Evolutionary conservation across 2,329 filamentous ascomycete species (phyloP), one percentile per base, ranked within the genome.

Genomic region (Ascochyta koolunga): DNA sequence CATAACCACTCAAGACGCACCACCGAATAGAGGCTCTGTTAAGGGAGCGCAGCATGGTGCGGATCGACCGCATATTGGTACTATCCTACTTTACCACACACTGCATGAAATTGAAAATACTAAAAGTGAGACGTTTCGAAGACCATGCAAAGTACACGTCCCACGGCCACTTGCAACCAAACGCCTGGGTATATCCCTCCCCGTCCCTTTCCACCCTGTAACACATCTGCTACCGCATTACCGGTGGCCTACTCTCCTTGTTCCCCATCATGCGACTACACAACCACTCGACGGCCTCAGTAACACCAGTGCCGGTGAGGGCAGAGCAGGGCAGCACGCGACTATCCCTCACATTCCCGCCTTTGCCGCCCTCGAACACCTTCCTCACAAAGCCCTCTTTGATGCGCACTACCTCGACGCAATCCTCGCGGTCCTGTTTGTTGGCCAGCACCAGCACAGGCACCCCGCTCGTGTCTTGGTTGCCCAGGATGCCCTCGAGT

Each of bases 341-440:
- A 69, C 90, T 96, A 78, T 99, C 95, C 60, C 93, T 84, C 47
- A 97, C 91, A 59, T 87, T 89, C 36, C 83, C 84, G 0, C 91
- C 91, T 78, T 93, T 95, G 71, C 96, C 91, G 18, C 95, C 91
- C 79, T 98, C 93, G 79, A 96, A 95, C 19, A 99, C 93, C 78
- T 90, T 92, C 77, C 96, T 89, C 45, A 99, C 93, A 49, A 98
- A 81, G 0, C 93, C 95, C 75, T 99, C 95, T 78, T 99, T 99
- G 72, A 99, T 97, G 61, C 92, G 83, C 56, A 98, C 93, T 2
- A 97, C 95, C 81, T 99, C 95, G 46, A 98, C 90, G 65, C 93
- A 98, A 76, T 98, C 95, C 77, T 99, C 95, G 2, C 93, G 81
- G 74, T 99, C 95, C 78, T 99, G 95, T 78, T 99, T 99, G 74